Evolutionary conservation across 2,329 filamentous ascomycete genomes (phyloP).

Genomic region (Xylaria sp.): DNA sequence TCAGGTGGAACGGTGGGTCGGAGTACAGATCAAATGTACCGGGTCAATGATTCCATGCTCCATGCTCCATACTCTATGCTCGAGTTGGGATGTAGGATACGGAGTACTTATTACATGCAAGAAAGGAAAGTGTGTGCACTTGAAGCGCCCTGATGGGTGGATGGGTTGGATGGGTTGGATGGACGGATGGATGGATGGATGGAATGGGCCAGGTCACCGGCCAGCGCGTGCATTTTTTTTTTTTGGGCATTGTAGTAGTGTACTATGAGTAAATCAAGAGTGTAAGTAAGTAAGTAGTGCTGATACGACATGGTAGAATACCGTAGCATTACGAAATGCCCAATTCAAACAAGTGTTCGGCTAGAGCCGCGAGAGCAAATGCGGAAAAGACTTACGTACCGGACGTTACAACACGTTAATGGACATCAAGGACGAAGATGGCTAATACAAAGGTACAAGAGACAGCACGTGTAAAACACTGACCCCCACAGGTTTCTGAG

Average conservation of each 20-base stretch:
- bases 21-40: conserved; percentile 4
- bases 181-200: conserved; percentile 1
- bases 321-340: conserved; percentile 1
- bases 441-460: not conserved
- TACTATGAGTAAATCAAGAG: too few relatives aligned
- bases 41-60: not conserved
- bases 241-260: too few relatives aligned
- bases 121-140: conserved; percentile 23
- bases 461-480: conserved; percentile 1
- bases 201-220: conserved; percentile 9
- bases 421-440: not conserved
- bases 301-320: not conserved
- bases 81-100: conserved; percentile 5
- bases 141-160: conserved; percentile 11
- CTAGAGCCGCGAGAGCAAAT: conserved; percentile 14
- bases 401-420: conserved; percentile 1
- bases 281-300: too few relatives aligned
- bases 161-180: too few relatives aligned
- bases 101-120: conserved; percentile 14
- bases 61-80: too few relatives aligned
- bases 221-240: conserved; percentile 16
- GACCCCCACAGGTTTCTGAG: conserved; percentile 23
- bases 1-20: conserved; percentile 15
- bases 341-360: conserved; percentile 16
- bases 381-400: not conserved